Base-by-base conservation (phyloP, 2,329 filamentous ascomycete genomes). In the Blumeriella jaapii region DNA sequence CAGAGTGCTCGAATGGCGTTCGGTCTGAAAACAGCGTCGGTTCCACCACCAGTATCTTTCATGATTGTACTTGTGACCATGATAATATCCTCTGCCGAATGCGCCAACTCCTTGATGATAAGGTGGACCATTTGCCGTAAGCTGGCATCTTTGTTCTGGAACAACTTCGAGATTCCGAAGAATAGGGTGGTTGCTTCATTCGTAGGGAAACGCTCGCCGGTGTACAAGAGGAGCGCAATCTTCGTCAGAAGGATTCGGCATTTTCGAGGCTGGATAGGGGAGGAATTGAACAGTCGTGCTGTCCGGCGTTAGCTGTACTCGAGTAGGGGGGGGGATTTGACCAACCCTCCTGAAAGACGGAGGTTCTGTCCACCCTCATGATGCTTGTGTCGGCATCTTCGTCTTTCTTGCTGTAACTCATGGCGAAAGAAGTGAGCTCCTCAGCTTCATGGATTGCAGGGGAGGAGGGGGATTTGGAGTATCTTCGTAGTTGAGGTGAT, bases 1-100 rank as follows among this genome's bases (percentile, higher is more conserved):
- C 89, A 96, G 49, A 96, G 69, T 24, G 89, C 87, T 52, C 91
- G 74, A 57, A 96, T 96, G 44, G 91, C 89, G 65, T 98, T 98
- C 34, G 91, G 85, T 54, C 91, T 74, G 67, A 87, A 95, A 38
- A 95, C 77, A 34, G 87, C 81, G 57, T 96, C 91, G 55, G 85
- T 95, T 55, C 87, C 84, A 45, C 93, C 86, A 34, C 87, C 86
- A 8, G 89, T 95, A 60, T 98, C 91, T 69, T 98, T 98, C 91
- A 96, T 98, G 52, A 98, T 95, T 51, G 89, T 95, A 63, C 85
- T 93, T 12, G 91, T 98, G 44, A 95, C 91, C 91, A 98, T 96
- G 59, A 98, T 98, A 47, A 95, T 93, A 69, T 98, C 91, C 66
- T 96, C 86, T 40, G 91, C 91, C 15, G 86, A 94, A 60, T 78